A percentile compares a stretch with the other conserved stretches of the same genome.
phyloP scores from a whole-genome alignment of 1,139 yeast genomes.

The Lodderomyces beijingensis region DNA sequence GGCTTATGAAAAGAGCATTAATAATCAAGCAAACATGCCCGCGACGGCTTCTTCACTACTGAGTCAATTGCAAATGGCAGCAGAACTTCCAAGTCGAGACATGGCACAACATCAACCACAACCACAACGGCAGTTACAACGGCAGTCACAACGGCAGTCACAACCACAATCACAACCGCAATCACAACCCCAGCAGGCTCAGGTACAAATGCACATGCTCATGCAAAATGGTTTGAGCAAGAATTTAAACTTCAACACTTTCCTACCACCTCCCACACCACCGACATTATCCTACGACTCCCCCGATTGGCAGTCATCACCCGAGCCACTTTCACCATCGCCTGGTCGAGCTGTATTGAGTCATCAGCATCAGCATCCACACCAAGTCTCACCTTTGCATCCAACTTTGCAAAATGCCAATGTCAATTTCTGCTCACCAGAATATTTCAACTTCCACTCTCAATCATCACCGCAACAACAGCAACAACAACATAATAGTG shows the following conservation, averaged over 20 bases:
- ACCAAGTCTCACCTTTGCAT: conserved; percentile 23
- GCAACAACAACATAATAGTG: background rate
- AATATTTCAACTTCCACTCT: conserved; percentile 24
- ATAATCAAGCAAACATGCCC: conserved; percentile 3
- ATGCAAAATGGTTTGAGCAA: conserved; percentile 3
- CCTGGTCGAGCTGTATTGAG: no score
- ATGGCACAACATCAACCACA: background rate
- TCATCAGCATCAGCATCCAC: no score
- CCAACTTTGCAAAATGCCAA: conserved; percentile 15
- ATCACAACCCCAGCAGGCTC: conserved; percentile 8
- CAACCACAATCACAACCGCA: conserved; percentile 9
- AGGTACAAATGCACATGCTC: conserved; percentile 10
- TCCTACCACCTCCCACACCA: conserved; percentile 45
- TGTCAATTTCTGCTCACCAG: conserved; percentile 34
- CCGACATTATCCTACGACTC: conserved; percentile 34
- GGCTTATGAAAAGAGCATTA: conserved; percentile 11
- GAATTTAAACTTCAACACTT: conserved; percentile 17
- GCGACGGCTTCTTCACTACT: background rate
- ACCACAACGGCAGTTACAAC: conserved; percentile 1
- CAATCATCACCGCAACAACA: conserved; percentile 5
- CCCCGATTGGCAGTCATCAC: conserved; percentile 38
- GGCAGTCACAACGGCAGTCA: background rate
- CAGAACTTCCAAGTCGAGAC: conserved; percentile 5
- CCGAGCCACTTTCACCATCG: conserved; percentile 40
- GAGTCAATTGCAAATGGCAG: conserved; percentile 2